Base-by-base conservation (phyloP, 805 yeast genomes). In the Danielozyma ontarioensis region DNA sequence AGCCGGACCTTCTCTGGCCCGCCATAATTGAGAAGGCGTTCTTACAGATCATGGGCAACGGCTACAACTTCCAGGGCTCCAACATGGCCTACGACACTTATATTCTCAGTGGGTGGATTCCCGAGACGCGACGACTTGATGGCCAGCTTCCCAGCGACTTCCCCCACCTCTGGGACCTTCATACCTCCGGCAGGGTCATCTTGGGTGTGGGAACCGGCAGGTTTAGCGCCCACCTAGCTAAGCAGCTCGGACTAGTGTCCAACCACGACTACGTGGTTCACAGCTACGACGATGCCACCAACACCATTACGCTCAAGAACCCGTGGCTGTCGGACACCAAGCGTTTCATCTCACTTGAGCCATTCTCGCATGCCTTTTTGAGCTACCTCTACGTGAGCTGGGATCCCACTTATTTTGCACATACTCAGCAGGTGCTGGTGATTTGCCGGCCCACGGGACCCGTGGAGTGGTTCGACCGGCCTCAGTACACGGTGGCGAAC, bases 21-120 rank as follows among this genome's bases (percentile, higher is more conserved):
- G 82, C 85, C 0, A 44, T 85, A n/a, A 42, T 84, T 1, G 96
- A 88, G 53, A 79, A 83, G 45, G 93, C 94, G 0, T 83, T 76
- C 47, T 59, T 87, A 37, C 74, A 75, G 44, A 51, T 81, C 0
- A 55, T 68, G 56, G 75, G 77, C 1, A 58, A 62, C 2, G 82
- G 86, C 3, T 81, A 81, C 45, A 62, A 62, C n/a, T 73, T 78
- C 29, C 47, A 52, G 1, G 96, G 96, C 0, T 85, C 95, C 0
- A 85, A 87, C 50, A 75, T 84, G 48, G 82, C 83, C 2, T 61
- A 70, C 11, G 96, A 84, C 47, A 71, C 83, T 0, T 84, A 61
- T 45, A 55, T 76, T 27, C 43, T 88, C 2, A 65, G 78, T 2
- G 87, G 89, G 1, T 87, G 83, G 80, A 51, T 81, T 5, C 95